These are phyloP conservation scores for Oxytropis ochrocephala DNA, from an alignment of 306 rosid genomes.

Conservation along the genomic window DNA sequence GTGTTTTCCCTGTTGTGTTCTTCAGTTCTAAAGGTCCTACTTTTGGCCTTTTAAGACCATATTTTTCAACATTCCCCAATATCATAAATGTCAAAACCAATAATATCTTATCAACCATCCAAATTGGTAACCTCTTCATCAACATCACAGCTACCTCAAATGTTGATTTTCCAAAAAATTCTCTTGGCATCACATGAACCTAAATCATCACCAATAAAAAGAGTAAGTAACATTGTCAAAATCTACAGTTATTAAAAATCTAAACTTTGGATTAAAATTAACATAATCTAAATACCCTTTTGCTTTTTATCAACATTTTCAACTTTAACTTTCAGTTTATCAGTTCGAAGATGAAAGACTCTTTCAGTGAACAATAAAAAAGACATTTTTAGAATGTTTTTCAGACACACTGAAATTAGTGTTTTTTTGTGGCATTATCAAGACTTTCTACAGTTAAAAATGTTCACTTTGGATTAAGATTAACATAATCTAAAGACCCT, in stretches of 20 bases:
- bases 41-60: constrained; percentile 64
- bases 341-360: no score
- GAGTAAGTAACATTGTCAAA: background rate
- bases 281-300: no score
- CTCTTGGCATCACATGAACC: constrained; percentile 86
- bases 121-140: constrained; percentile 65
- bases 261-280: background rate
- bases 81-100: constrained; percentile 45
- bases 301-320: no score
- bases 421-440: no score
- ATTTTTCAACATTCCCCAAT: constrained; percentile 61
- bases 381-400: no score
- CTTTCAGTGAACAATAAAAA: no score
- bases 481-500: no score
- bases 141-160: constrained; percentile 58
- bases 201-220: constrained; percentile 8
- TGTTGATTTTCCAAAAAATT: constrained; percentile 67
- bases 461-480: no score
- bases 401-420: no score
- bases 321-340: no score
- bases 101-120: constrained; percentile 72
- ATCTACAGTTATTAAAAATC: background rate
- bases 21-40: constrained; percentile 75
- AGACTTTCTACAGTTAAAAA: no score
- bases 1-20: constrained; percentile 75